A percentile compares a stretch with the other conserved stretches of the same genome.
Conservation (phyloP, 805 yeast genomes). For the Grigorovia jiainica region DNA sequence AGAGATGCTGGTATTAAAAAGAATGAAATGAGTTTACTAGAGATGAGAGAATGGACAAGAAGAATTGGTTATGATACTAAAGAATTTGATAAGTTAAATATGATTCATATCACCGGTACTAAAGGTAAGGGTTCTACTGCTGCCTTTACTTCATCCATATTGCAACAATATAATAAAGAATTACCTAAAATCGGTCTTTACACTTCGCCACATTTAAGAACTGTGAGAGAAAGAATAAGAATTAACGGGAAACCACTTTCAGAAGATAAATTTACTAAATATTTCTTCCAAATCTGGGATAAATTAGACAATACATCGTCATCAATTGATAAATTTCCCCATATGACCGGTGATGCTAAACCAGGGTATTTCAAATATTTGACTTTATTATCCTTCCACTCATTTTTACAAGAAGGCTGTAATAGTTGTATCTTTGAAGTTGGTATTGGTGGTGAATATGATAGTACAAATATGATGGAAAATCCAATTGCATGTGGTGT, state of each 20-base stretch:
- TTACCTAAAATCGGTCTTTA: constrained; percentile 71
- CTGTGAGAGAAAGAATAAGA: constrained; percentile 85
- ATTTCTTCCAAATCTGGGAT: constrained; percentile 94
- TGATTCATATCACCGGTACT: constrained; percentile 92
- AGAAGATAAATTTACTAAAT: constrained; percentile 71
- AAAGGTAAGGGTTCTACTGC: constrained; percentile 98
- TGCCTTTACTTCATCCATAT: constrained; percentile 80
- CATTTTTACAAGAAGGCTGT: constrained; percentile 80
- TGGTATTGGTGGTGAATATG: constrained; percentile 97
- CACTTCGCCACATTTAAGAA: constrained; percentile 90
- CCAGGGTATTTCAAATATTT: constrained; percentile 91
- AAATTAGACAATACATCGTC: constrained; percentile 50
- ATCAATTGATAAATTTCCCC: constrained; percentile 52
- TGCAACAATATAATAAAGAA: constrained; percentile 46
- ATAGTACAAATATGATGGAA: constrained; percentile 83
- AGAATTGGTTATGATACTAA: constrained; percentile 56
- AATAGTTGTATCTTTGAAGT: constrained; percentile 93
- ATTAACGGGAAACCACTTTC: constrained; percentile 80
- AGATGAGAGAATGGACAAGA: constrained; percentile 74
- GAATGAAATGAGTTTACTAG: constrained; percentile 64
- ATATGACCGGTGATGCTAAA: constrained; percentile 60
- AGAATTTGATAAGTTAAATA: constrained; percentile 66
- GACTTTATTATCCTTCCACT: constrained; percentile 84
- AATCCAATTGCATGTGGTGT: constrained; percentile 81
- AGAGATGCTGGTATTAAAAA: constrained; percentile 59